Evolutionary conservation across 768 basidiomycete species (phyloP).

Genomic region (Tephrocybe sp.): DNA sequence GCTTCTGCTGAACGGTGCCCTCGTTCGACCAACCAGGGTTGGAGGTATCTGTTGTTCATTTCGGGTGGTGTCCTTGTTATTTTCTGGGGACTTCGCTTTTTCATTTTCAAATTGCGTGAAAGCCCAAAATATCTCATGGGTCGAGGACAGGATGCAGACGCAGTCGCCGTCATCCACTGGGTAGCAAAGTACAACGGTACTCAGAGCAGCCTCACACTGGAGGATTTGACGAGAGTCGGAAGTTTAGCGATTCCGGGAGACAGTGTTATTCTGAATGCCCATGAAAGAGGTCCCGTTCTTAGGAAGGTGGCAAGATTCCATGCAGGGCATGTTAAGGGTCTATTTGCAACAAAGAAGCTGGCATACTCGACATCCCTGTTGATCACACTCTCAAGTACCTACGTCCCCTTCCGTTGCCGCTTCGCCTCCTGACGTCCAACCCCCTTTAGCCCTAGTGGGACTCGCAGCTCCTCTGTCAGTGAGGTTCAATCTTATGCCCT

Average conservation of each 20-base stretch:
- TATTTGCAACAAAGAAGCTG: constrained; percentile 63
- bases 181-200: constrained; percentile 62
- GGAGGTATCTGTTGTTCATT: constrained; percentile 70
- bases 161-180: constrained; percentile 60
- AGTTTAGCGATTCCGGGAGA: constrained; percentile 5
- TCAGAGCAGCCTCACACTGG: constrained; percentile 44
- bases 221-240: constrained; percentile 38
- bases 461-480: constrained; percentile 72
- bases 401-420: constrained; percentile 5
- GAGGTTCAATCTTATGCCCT: constrained; percentile 21
- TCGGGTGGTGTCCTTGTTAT: constrained; percentile 74
- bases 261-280: constrained; percentile 6
- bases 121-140: constrained; percentile 74
- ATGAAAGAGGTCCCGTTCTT: constrained; percentile 25
- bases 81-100: constrained; percentile 60
- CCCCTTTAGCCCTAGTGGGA: constrained; percentile 60
- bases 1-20: constrained; percentile 29
- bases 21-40: constrained; percentile 59
- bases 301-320: constrained; percentile 34
- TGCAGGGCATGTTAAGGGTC: constrained; percentile 44
- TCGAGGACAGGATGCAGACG: constrained; percentile 57
- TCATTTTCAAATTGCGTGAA: constrained; percentile 65
- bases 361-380: constrained; percentile 65
- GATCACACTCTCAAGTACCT: constrained; percentile 48
- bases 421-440: not conserved